Evolutionary conservation across 1,284 basidiomycete species (phyloP).

Genomic region (Apiotrichum montevideense): DNA sequence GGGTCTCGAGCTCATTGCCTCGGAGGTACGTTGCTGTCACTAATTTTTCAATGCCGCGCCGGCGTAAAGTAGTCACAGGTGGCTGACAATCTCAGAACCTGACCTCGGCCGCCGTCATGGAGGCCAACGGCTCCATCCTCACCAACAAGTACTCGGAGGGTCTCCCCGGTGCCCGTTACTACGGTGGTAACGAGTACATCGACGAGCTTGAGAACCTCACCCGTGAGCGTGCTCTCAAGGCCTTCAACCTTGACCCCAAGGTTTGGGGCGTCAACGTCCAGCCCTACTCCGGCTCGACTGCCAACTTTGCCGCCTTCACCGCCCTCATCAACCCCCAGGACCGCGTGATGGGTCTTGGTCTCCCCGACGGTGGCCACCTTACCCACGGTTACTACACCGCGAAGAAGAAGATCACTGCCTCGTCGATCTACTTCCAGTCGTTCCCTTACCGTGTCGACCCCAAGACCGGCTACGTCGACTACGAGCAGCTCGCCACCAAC

Average conservation of each 20-base stretch:
- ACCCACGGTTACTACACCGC: constrained; percentile 99
- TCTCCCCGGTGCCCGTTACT: constrained; percentile 91
- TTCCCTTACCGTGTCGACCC: constrained; percentile 89
- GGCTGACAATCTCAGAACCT: constrained; percentile 60
- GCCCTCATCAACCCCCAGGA: constrained; percentile 96
- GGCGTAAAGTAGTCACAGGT: not conserved
- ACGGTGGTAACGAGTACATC: constrained; percentile 95
- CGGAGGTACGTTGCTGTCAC: constrained; percentile 36
- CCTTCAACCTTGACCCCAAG: constrained; percentile 87
- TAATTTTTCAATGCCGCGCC: not conserved
- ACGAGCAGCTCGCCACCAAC: constrained; percentile 72
- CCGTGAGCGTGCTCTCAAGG: constrained; percentile 90
- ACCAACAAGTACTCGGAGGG: constrained; percentile 99
- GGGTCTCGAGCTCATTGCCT: constrained; percentile 65
- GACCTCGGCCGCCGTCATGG: constrained; percentile 88
- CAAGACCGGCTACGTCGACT: constrained; percentile 85
- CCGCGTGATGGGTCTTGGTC: constrained; percentile 97
- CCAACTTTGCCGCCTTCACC: constrained; percentile 95
- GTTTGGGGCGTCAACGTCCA: constrained; percentile 98
- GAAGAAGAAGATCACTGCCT: constrained; percentile 99
- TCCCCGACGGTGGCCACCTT: constrained; percentile 96
- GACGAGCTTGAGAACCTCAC: constrained; percentile 94
- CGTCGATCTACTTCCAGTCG: constrained; percentile 99
- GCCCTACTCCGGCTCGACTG: constrained; percentile 93
- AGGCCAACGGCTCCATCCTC: constrained; percentile 97